Evolutionary conservation across 73 alveolate genomes (phyloP), one percentile per base, ranked within the genome.

Genomic region (Paramecium octaurelia): DNA sequence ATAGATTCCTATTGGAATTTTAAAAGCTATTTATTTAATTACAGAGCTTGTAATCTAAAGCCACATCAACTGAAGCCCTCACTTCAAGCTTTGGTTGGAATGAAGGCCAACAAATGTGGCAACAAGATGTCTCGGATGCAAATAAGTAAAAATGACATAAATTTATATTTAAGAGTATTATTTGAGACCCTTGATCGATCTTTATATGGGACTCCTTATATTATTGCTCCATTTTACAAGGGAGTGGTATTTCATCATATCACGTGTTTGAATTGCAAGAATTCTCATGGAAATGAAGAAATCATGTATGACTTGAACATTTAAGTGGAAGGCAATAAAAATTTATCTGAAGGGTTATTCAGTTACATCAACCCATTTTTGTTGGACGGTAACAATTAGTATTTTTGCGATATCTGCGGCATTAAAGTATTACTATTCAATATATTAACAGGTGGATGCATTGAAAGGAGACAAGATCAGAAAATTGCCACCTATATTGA

Each of bases 41-140:
- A 57, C 93, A 97, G 84, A 86, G 92, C 31, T 80, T 92, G 59
- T 96, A 96, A 83, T 90, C 93, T 34, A 92, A 95, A 73, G 97
- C 98, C 0, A 94, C 94, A n/a, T 92, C 95, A 50, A 98, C 99
- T 14, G 95, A 92, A 58, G 99, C 97, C 71, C 92, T 98, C 64
- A 98, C 99, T 0, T 92, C 96, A 35, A 94, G 99, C 21, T 98
- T 98, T 91, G 98, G 98, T 8, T 98, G 99, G 99, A 93, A 88
- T 12, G 93, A 92, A 38, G 94, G 83, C 27, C 97, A 98, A 91
- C 95, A 94, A 50, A 75, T 89, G 64, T 44, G 54, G 75, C 36
- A 89, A 89, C 76, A 93, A 10, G 98, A 95, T 38, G 96, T 94
- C 18, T 95, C 94, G 70, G 98, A 95, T 58, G 95, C 97, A 2